Evolutionary conservation across 225 moss, liverwort and hornwort genomes (phyloP), one percentile per base, ranked within the genome.

Genomic region (Lunularia cruciata): DNA sequence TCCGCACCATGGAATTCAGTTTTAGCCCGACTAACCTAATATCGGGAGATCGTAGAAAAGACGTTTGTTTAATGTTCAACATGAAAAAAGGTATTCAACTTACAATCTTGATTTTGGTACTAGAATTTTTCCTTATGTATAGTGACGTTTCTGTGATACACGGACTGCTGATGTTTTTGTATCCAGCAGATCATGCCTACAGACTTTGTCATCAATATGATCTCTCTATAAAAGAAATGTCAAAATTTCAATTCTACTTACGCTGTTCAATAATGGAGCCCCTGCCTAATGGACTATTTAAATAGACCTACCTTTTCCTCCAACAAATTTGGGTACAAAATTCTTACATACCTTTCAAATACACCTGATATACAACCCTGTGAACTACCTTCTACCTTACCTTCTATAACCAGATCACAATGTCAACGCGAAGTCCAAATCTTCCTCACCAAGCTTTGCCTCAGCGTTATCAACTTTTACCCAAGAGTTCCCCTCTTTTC

Each of bases 401-500:
- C n/a, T n/a, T n/a, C n/a, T n/a, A 48, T 72, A 65, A 76, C 69
- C 69, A 72, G 72, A 47, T 88, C 84, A 95, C 46, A 95, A 74
- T 32, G 90, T 88, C 20, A 92, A 73, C 27, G 95, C 82, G 65
- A 95, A 92, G 77, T 91, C 84, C 15, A 92, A 83, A 71, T 95
- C 95, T 31, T 95, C 90, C 0, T 81, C 76, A 48, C 87, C 77
- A n/a, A 91, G 56, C 4, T 45, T 27, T 13, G 85, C 73, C 55
- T 84, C 70, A 15, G 77, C 63, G 3, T 88, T 82, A 76, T 86
- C 91, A 59, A 92, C 79, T 76, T 87, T 84, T 45, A 95, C 81
- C 88, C 90, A 95, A 28, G 72, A 78, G 61, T 79, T 92, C 46
- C 95, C 95, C 70, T 92, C 87, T 73, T 86, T 87, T 72, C 92